These are phyloP conservation scores for Candida koratica DNA, from an alignment of 805 yeast genomes.

Conservation along the genomic window DNA sequence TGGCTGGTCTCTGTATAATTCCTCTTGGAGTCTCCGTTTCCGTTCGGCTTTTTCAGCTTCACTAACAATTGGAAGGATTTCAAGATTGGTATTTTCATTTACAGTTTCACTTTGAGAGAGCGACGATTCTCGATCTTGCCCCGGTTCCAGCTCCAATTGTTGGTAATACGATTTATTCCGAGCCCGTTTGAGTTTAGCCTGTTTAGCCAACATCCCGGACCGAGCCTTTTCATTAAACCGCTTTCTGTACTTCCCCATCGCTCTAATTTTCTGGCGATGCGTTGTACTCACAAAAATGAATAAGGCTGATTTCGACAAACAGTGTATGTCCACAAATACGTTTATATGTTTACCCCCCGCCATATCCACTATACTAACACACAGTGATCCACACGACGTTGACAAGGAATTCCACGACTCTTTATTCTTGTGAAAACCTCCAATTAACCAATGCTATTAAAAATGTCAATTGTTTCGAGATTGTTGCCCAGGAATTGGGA, in stretches of 20 bases:
- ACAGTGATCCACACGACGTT: constrained; percentile 46
- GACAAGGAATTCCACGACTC: constrained; percentile 54
- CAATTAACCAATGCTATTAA: constrained; percentile 38
- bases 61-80: constrained; percentile 57
- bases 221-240: constrained; percentile 85
- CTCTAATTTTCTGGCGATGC: constrained; percentile 9
- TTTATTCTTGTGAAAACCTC: constrained; percentile 54
- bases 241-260: constrained; percentile 78
- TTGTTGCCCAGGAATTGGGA: constrained; percentile 52
- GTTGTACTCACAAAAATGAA: constrained; percentile 12
- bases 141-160: constrained; percentile 28
- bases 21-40: constrained; percentile 60
- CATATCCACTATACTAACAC: constrained; percentile 14
- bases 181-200: constrained; percentile 60
- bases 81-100: constrained; percentile 53
- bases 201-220: constrained; percentile 77
- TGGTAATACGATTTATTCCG: constrained; percentile 67
- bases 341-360: too few species aligned
- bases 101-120: constrained; percentile 22
- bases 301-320: constrained; percentile 20
- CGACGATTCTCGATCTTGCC: background rate
- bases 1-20: constrained; percentile 46
- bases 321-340: constrained; percentile 19
- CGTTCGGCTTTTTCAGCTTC: constrained; percentile 59
- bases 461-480: constrained; percentile 50